Conservation (phyloP, 169 alveolate species). For the Blepharisma undulans region DNA sequence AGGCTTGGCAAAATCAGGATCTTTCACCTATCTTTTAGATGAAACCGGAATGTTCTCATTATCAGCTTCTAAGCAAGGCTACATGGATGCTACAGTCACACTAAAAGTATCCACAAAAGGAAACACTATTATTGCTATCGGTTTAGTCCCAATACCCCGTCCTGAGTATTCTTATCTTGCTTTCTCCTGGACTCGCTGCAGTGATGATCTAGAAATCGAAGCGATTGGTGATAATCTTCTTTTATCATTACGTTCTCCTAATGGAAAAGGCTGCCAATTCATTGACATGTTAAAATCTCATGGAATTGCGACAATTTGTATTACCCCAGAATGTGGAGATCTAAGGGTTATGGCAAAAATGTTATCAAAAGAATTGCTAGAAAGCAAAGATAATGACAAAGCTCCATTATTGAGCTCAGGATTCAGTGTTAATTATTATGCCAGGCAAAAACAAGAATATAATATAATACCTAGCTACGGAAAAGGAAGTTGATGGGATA, state of each 20-base stretch:
- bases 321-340: background rate
- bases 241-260: background rate
- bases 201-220: background rate
- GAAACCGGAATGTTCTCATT: background rate
- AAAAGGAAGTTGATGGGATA: background rate
- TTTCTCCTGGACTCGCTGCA: background rate
- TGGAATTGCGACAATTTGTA: background rate
- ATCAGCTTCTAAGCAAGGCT: background rate
- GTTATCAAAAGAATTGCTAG: background rate
- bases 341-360: background rate
- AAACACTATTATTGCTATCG: background rate
- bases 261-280: background rate
- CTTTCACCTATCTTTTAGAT: background rate
- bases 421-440: background rate
- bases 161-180: background rate
- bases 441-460: background rate
- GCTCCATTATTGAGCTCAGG: background rate
- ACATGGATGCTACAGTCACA: background rate
- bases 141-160: background rate
- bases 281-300: constrained; percentile 6
- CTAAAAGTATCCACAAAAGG: background rate
- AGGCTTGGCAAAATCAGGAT: background rate
- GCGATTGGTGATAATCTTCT: background rate
- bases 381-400: background rate
- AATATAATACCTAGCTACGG: background rate